A percentile compares a stretch with the other conserved stretches of the same genome.
phyloP scores from a whole-genome alignment of 768 basidiomycete species.

The Rubroboletus pulcherrimus region DNA sequence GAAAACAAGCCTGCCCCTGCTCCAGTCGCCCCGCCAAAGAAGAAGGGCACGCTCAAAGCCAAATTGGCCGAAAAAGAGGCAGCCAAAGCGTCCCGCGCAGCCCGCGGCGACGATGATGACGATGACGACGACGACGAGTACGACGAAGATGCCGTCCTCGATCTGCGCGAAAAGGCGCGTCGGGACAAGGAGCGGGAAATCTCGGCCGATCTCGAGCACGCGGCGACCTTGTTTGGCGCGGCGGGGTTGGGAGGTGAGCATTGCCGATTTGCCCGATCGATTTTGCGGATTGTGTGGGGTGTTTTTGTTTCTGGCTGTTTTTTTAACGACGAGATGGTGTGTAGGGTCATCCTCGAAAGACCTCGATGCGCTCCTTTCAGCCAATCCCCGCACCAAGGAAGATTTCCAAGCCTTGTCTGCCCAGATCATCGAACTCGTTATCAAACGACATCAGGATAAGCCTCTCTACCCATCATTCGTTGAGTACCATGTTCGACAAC shows the following conservation, averaged over 20 bases:
- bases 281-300: background rate
- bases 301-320: background rate
- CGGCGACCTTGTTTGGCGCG: constrained; percentile 76
- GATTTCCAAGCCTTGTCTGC: constrained; percentile 78
- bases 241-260: constrained; percentile 50
- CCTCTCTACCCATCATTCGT: constrained; percentile 82
- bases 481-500: constrained; percentile 75
- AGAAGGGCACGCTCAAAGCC: constrained; percentile 88
- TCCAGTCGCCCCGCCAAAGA: constrained; percentile 70
- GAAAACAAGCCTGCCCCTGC: constrained; percentile 46
- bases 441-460: constrained; percentile 77
- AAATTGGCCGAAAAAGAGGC: constrained; percentile 93
- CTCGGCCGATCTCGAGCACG: constrained; percentile 81
- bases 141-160: constrained; percentile 70
- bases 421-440: constrained; percentile 66
- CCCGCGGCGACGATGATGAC: constrained; percentile 33
- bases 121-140: constrained; percentile 41
- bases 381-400: constrained; percentile 83
- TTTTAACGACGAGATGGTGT: background rate
- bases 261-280: background rate
- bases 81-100: constrained; percentile 51
- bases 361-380: constrained; percentile 68
- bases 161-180: constrained; percentile 74
- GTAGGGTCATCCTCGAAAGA: constrained; percentile 66
- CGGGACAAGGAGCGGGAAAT: constrained; percentile 79